These are phyloP conservation scores for Heritiera littoralis DNA, from an alignment of 345 rosid species.

Conservation along the genomic window DNA sequence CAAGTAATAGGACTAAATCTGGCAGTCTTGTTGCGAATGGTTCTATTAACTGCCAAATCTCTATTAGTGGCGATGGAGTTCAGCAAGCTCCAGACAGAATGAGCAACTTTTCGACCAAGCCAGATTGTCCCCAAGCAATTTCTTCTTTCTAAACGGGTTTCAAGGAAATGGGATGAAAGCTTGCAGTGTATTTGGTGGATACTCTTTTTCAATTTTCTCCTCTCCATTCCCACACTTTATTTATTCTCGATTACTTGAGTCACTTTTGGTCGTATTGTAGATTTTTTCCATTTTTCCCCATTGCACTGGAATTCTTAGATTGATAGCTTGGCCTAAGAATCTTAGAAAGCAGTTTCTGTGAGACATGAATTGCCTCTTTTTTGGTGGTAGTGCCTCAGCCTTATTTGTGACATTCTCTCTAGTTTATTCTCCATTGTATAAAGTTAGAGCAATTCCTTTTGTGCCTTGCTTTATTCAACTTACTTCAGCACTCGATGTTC, in stretches of 20 bases:
- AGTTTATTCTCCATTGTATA: constrained; percentile 6
- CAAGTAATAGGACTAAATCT: background rate
- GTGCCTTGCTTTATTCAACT: background rate
- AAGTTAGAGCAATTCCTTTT: background rate
- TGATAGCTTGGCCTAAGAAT: constrained; percentile 3
- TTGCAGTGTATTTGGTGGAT: background rate
- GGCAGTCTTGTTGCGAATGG: background rate
- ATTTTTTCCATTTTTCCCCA: background rate
- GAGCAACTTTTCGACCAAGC: background rate
- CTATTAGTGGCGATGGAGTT: background rate
- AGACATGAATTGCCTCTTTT: background rate
- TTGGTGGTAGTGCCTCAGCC: background rate
- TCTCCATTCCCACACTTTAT: background rate
- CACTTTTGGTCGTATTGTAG: background rate
- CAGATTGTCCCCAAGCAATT: background rate
- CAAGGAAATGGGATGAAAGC: background rate
- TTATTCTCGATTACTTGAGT: background rate
- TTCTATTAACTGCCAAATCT: background rate
- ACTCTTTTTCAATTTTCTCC: background rate
- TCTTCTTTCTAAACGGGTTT: background rate
- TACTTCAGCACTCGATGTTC: background rate
- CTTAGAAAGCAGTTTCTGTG: background rate
- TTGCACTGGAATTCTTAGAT: background rate
- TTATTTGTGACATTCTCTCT: background rate
- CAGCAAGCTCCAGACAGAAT: background rate